Evolutionary conservation across 2,329 filamentous ascomycete species (phyloP).

Genomic region (Balansia obtecta): DNA sequence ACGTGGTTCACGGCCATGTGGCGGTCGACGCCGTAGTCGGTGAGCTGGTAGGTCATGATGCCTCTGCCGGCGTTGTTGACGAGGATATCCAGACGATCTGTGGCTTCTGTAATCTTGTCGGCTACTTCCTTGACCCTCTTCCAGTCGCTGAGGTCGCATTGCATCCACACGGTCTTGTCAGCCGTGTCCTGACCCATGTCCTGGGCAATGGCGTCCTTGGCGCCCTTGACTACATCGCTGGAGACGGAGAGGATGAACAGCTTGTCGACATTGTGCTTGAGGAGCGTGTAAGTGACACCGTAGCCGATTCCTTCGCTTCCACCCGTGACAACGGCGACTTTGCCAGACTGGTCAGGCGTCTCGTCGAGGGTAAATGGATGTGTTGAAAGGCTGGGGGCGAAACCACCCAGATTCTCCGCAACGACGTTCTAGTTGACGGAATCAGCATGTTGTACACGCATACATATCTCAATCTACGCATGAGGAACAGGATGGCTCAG

Average conservation of each 20-base stretch:
- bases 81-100: background rate
- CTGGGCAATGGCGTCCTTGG: background rate
- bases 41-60: background rate
- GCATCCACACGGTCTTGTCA: background rate
- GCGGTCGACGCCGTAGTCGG: background rate
- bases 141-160: background rate
- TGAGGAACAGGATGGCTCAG: background rate
- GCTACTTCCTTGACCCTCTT: background rate
- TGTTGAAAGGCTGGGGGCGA: background rate
- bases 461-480: background rate
- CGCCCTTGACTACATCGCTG: background rate
- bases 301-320: background rate
- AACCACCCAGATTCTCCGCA: background rate
- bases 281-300: background rate
- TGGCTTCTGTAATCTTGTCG: background rate
- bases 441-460: background rate
- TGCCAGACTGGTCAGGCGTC: slow-evolving; percentile 1
- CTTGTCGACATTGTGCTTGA: slow-evolving; percentile 1
- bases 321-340: background rate
- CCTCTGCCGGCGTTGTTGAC: background rate
- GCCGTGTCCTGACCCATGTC: background rate
- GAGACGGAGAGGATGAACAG: background rate
- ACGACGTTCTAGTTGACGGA: background rate
- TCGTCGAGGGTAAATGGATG: background rate
- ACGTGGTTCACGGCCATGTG: slow-evolving; percentile 2